These are phyloP conservation scores for Mucor ambiguus DNA, from an alignment of 371 early-diverging fungal species.

Conservation along the genomic window DNA sequence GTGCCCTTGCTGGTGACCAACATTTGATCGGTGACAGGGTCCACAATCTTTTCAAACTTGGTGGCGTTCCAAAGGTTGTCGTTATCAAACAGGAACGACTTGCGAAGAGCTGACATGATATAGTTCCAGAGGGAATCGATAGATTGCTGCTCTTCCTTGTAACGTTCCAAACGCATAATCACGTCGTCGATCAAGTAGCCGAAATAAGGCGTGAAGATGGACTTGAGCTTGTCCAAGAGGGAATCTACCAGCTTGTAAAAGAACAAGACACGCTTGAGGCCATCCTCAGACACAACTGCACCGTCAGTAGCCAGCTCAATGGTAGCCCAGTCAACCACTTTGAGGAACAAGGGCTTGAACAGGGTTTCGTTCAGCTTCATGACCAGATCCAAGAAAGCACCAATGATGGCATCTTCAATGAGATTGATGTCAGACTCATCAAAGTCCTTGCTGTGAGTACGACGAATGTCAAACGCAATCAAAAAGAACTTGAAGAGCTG, in stretches of 20 bases:
- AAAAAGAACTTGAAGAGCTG: conserved; percentile 84
- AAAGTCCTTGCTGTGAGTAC: conserved; percentile 35
- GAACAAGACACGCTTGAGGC: conserved; percentile 66
- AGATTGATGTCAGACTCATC: conserved; percentile 45
- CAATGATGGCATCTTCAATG: conserved; percentile 71
- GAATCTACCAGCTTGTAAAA: conserved; percentile 79
- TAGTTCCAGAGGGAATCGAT: conserved; percentile 62
- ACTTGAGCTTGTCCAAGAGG: conserved; percentile 77
- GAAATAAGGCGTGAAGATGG: conserved; percentile 87
- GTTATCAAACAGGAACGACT: conserved; percentile 73
- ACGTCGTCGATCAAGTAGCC: conserved; percentile 76
- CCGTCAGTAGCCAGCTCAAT: conserved; percentile 51
- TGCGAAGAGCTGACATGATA: conserved; percentile 62
- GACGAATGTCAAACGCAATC: conserved; percentile 70
- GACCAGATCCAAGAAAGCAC: conserved; percentile 78
- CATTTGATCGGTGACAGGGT: conserved; percentile 77
- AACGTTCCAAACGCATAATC: conserved; percentile 60
- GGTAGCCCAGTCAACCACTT: conserved; percentile 90
- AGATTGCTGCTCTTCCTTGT: conserved; percentile 41
- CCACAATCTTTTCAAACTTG: conserved; percentile 71
- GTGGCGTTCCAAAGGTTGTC: conserved; percentile 76
- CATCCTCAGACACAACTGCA: conserved; percentile 37
- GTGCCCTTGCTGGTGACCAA: conserved; percentile 52
- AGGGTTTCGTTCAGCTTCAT: conserved; percentile 91
- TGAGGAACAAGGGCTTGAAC: conserved; percentile 93